phyloP scores from a whole-genome alignment of 1,284 basidiomycete genomes.

The Boletus semigastroideus region DNA sequence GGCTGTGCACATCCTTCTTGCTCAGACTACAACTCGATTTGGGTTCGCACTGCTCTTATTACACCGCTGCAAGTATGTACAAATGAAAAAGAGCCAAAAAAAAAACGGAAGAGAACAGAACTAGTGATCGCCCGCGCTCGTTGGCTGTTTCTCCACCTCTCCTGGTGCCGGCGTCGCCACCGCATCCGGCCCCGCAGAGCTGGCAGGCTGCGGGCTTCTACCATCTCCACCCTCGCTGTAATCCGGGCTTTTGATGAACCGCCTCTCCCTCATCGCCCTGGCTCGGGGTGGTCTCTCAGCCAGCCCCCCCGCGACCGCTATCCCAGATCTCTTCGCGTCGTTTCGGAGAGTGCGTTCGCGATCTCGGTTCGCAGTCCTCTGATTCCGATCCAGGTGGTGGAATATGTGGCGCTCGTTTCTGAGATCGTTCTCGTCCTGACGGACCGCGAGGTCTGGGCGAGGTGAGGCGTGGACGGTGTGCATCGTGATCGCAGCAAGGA shows the following conservation, averaged over 20 bases:
- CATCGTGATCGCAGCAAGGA: constrained; percentile 30
- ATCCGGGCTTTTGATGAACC: constrained; percentile 28
- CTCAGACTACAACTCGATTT: not conserved
- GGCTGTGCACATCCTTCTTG: constrained; percentile 18
- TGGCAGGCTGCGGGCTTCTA: constrained; percentile 4
- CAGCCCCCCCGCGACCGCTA: not conserved
- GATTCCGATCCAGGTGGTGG: constrained; percentile 34
- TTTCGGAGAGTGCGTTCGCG: constrained; percentile 6
- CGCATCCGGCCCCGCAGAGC: constrained; percentile 10
- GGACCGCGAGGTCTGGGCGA: constrained; percentile 23
- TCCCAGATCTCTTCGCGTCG: not conserved
- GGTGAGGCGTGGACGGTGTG: constrained; percentile 22
- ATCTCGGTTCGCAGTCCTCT: constrained; percentile 20
- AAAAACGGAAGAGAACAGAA: not conserved
- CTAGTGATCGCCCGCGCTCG: constrained; percentile 4
- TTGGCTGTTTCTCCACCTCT: constrained; percentile 4
- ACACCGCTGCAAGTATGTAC: not conserved
- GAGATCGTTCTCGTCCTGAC: constrained; percentile 18
- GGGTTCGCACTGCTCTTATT: not conserved
- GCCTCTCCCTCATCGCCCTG: constrained; percentile 4
- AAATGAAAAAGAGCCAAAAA: not conserved
- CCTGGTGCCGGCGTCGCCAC: constrained; percentile 11
- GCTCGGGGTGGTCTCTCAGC: not conserved
- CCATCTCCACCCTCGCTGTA: constrained; percentile 24
- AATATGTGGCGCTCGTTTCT: constrained; percentile 27